These are phyloP conservation scores for Microstegium vimineum DNA, from an alignment of 176 grass and related monocot genomes.

Conservation along the genomic window DNA sequence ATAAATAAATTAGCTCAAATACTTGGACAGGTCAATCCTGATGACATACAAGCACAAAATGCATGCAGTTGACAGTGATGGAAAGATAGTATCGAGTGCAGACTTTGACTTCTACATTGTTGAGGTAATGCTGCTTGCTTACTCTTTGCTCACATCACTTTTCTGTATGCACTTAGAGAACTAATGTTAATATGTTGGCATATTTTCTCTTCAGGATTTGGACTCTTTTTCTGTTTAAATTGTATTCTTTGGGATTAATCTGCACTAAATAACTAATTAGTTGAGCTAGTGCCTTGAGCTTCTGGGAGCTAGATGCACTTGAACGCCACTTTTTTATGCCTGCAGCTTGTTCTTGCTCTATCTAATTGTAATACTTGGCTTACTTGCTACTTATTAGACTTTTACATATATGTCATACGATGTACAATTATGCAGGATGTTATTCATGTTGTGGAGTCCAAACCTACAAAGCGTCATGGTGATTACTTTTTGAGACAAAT, in stretches of 20 bases:
- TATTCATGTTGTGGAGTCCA: slow-evolving; percentile 84
- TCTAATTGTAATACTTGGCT: background rate
- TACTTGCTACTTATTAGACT: background rate
- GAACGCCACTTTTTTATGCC: background rate
- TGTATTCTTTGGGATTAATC: background rate
- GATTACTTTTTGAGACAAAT: slow-evolving; percentile 97
- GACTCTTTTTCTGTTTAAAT: background rate
- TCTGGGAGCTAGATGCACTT: background rate
- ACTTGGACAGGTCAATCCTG: slow-evolving; percentile 71
- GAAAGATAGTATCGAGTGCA: slow-evolving; percentile 80
- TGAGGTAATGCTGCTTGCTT: slow-evolving; percentile 45
- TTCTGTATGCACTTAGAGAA: background rate
- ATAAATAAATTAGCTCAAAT: background rate
- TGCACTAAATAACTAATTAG: background rate
- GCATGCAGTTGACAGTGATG: slow-evolving; percentile 84
- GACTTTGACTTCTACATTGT: slow-evolving; percentile 89
- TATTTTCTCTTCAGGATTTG: background rate
- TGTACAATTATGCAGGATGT: slow-evolving; percentile 52
- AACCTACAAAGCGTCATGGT: slow-evolving; percentile 62
- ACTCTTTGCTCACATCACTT: background rate
- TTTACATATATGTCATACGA: background rate
- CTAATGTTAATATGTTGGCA: background rate
- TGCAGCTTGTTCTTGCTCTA: background rate
- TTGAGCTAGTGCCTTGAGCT: background rate
- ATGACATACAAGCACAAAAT: slow-evolving; percentile 99